Evolutionary conservation across 805 yeast species (phyloP), one percentile per base, ranked within the genome.

Genomic region (Candida lessepsii): DNA sequence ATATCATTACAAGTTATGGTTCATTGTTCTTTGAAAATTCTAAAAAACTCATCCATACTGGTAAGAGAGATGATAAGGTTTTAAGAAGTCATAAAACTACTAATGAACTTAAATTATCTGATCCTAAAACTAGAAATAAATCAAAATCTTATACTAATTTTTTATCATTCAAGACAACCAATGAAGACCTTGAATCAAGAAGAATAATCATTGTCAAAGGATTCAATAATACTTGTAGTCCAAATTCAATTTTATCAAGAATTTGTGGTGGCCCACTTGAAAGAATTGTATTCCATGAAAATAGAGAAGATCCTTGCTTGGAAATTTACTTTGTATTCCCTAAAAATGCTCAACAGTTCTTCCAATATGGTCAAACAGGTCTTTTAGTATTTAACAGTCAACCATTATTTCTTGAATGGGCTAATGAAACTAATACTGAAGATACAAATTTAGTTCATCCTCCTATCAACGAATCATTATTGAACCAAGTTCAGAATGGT

Each of bases 231-330:
- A 51, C 56, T 20, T 67, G 76, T 7, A 79, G 83, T 7, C 47
- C 80, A 7, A 65, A 65, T 16, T 65, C 77, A 27, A 60, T 83
- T 8, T 48, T 85, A 14, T 53, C 77, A 1, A 83, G 78, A 39
- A 63, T 83, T 0, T 65, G 70, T 48, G 90, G 93, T 2, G 95
- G 95, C 0, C 85, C 87, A 0, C 58, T 85, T 36, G 86, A 82
- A 46, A 71, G 68, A 37, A 50, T 81, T 4, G 62, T 57, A 10
- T 49, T 65, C 20, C 54, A 49, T 30, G 54, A 50, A 7, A 41
- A 42, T 35, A 36, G 39, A 7, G 35, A 40, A 9, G 16, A 16
- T 9, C 48, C 56, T 8, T 28, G 33, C 5, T 35, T 80, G 9
- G 78, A 76, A 44, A 43, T 84, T 2, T 64, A 73, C 51, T 86